Conservation (phyloP, 2,329 filamentous ascomycete genomes). For the Cytospora paraplurivora region DNA sequence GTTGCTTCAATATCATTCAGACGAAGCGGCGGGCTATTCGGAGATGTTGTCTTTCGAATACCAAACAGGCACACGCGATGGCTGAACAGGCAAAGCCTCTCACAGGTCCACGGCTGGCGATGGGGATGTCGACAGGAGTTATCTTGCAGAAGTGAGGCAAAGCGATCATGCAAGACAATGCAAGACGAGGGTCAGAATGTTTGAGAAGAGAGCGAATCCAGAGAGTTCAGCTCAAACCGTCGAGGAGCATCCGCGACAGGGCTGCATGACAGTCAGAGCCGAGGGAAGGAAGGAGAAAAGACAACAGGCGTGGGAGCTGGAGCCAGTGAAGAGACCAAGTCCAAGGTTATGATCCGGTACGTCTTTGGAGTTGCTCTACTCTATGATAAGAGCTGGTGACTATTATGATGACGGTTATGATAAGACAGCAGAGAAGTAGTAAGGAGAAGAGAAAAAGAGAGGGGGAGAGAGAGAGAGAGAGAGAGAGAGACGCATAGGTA, state of each 20-base stretch:
- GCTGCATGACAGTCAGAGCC: conserved; percentile 18
- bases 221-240: conserved; percentile 27
- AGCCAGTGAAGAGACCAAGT: neutral
- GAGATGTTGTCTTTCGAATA: conserved; percentile 3
- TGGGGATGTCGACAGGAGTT: neutral
- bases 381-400: conserved; percentile 14
- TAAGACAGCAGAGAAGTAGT: conserved; percentile 11
- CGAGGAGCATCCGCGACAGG: conserved; percentile 24
- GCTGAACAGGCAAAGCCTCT: neutral
- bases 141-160: neutral
- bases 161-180: neutral
- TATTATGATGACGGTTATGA: neutral
- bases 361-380: neutral
- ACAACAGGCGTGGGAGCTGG: neutral
- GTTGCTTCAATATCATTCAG: conserved; percentile 45
- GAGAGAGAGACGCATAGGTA: conserved; percentile 9
- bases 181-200: conserved; percentile 7
- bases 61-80: conserved; percentile 2
- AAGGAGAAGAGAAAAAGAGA: conserved; percentile 22
- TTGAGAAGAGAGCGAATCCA: conserved; percentile 15
- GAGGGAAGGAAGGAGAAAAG: neutral
- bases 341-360: neutral
- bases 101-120: conserved; percentile 3
- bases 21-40: conserved; percentile 22
- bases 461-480: conserved; percentile 24